Conservation (phyloP, 805 yeast species). For the Phaffomyces opuntiae region DNA sequence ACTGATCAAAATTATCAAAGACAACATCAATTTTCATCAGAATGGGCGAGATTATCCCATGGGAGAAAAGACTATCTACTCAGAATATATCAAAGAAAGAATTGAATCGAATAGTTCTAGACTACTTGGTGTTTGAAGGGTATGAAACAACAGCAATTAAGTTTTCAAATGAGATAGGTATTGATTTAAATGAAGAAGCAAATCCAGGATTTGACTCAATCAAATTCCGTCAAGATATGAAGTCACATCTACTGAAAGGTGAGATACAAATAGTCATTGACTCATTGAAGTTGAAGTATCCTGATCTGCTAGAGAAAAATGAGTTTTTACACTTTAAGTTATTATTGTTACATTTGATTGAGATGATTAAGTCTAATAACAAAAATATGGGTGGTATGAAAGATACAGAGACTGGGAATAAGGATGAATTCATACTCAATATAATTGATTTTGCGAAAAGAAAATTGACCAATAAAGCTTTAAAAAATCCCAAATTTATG, state of each 20-base stretch:
- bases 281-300: constrained; percentile 50
- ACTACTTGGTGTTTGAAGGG: constrained; percentile 74
- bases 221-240: constrained; percentile 45
- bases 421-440: constrained; percentile 42
- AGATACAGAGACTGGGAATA: constrained; percentile 17
- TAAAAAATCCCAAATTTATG: constrained; percentile 51
- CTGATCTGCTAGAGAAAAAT: constrained; percentile 57
- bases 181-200: constrained; percentile 19
- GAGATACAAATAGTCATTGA: constrained; percentile 52
- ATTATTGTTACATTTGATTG: constrained; percentile 67
- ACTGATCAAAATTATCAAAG: too few species aligned
- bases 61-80: not conserved
- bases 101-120: constrained; percentile 43
- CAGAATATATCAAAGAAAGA: not conserved
- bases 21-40: too few species aligned
- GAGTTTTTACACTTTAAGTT: constrained; percentile 65
- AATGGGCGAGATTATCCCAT: not conserved
- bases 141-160: constrained; percentile 57
- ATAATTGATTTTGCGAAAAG: constrained; percentile 55
- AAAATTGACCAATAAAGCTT: constrained; percentile 54
- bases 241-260: constrained; percentile 49
- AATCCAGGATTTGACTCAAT: constrained; percentile 31
- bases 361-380: constrained; percentile 51
- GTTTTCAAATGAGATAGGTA: constrained; percentile 26
- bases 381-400: constrained; percentile 1